These are phyloP conservation scores for Podaxis carcinomalis DNA, from an alignment of 768 basidiomycete genomes.

Conservation along the genomic window DNA sequence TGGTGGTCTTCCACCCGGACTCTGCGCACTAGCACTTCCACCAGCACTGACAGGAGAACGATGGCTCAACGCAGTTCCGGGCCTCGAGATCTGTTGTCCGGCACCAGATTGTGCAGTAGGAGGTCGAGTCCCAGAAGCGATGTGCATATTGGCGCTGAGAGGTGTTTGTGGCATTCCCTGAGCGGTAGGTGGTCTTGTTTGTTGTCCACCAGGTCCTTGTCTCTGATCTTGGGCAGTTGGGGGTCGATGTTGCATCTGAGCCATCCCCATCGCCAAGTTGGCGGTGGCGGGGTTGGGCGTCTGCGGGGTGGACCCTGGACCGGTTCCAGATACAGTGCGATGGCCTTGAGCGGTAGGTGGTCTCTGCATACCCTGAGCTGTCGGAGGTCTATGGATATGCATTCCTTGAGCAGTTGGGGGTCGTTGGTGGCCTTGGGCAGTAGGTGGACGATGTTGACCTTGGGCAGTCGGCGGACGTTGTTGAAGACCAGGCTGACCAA, in stretches of 20 bases:
- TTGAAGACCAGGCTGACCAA: background rate
- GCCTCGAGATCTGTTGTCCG: slow-evolving; percentile 14
- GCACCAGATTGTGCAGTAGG: background rate
- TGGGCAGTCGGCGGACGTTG: slow-evolving; percentile 5
- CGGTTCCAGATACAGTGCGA: slow-evolving; percentile 1
- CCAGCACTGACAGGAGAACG: slow-evolving; percentile 13
- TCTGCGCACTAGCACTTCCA: slow-evolving; percentile 10
- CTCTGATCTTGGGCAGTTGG: slow-evolving; percentile 8
- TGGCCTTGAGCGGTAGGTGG: slow-evolving; percentile 11
- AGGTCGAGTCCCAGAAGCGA: background rate
- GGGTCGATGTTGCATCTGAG: slow-evolving; percentile 6
- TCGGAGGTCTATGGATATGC: slow-evolving; percentile 8
- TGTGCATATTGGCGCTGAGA: background rate
- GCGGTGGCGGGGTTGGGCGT: slow-evolving; percentile 4
- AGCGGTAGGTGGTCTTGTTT: slow-evolving; percentile 20
- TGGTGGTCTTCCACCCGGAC: slow-evolving; percentile 12
- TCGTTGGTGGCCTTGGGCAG: slow-evolving; percentile 13
- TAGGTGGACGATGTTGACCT: slow-evolving; percentile 13
- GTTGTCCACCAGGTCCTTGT: slow-evolving; percentile 2
- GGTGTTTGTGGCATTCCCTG: slow-evolving; percentile 14
- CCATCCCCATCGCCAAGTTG: slow-evolving; percentile 2
- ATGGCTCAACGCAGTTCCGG: slow-evolving; percentile 16
- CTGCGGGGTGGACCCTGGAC: slow-evolving; percentile 2
- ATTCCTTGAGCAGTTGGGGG: slow-evolving; percentile 13
- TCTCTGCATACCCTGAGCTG: slow-evolving; percentile 7